Evolutionary conservation across 176 grass and related monocot genomes (phyloP), one percentile per base, ranked within the genome.

Genomic region (Miscanthus lutarioriparius): DNA sequence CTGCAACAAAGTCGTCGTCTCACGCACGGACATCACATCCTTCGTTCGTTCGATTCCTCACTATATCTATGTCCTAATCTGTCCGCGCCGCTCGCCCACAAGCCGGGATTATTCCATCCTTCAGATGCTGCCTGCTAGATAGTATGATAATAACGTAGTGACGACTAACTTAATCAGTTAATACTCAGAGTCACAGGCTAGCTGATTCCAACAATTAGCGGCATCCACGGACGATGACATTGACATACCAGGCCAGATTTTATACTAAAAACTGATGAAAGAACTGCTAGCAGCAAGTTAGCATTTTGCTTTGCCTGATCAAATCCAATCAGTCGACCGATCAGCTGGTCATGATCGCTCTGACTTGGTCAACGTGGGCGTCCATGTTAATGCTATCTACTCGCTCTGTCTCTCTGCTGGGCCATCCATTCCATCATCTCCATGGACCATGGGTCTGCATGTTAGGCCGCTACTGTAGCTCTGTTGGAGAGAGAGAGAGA

Each of bases 331-430:
- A 70, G 4, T 70, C 20, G 2, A 69, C 11, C 37, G 10, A 68
- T 19, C n/a, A 43, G 48, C 4, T 17, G 10, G n/a, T 56, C 27
- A 4, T 45, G 12, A 30, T 56, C n/a, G 1, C 12, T 26, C 16
- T 38, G 45, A 3, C 74, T 16, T 14, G 23, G 37, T 47, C 65
- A 72, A 26, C 66, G 43, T 5, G 11, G 74, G 30, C 49, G 8
- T 70, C 47, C 38, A 49, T 26, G 70, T 78, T 71, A 70, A 62
- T 36, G 75, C 47, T 78, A 70, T 70, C 49, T 70, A 6, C 20
- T n/a, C n/a, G n/a, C n/a, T 10, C 9, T 54, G 16, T 56, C 15
- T n/a, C 8, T 4, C 2, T 23, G 54, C 67, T 12, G 37, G 68
- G 68, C 7, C 68, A 14, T 71, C 37, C 3, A 5, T n/a, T 22